These are phyloP conservation scores for Mortierella alpina DNA, from an alignment of 192 early-diverging fungal genomes.

Conservation along the genomic window DNA sequence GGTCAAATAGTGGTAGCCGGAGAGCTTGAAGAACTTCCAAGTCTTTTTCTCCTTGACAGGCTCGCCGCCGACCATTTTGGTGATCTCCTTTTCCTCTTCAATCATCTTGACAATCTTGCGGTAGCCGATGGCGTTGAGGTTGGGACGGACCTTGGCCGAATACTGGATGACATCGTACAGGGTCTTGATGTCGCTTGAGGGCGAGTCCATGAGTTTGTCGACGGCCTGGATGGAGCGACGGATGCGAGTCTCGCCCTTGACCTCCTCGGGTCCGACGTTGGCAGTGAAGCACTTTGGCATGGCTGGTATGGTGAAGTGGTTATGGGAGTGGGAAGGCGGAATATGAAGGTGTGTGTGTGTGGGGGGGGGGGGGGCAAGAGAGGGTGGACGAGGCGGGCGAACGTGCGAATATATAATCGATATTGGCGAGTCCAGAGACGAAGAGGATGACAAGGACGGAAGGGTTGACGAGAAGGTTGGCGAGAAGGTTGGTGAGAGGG, in stretches of 20 bases:
- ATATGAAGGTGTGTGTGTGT: not conserved
- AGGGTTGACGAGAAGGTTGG: too few species aligned
- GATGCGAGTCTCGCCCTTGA: conserved; percentile 43
- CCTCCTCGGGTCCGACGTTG: conserved; percentile 24
- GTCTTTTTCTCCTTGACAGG: conserved; percentile 73
- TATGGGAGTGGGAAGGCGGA: not conserved
- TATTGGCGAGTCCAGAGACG: too few species aligned
- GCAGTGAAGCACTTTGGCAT: conserved; percentile 28
- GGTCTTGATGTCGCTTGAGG: conserved; percentile 59
- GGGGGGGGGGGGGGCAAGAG: too few species aligned
- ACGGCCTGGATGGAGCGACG: conserved; percentile 51
- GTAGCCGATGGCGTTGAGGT: conserved; percentile 73
- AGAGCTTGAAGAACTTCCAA: conserved; percentile 86
- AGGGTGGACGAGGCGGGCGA: too few species aligned
- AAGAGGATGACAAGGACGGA: too few species aligned
- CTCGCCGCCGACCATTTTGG: conserved; percentile 63
- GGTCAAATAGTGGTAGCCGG: conserved; percentile 79
- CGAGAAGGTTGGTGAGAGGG: too few species aligned
- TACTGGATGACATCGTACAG: conserved; percentile 76
- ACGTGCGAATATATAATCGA: too few species aligned
- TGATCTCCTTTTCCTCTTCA: conserved; percentile 79
- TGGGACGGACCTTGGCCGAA: conserved; percentile 60
- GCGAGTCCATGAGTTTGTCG: conserved; percentile 33
- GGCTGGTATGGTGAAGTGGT: not conserved
- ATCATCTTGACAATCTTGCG: conserved; percentile 69